phyloP scores from a whole-genome alignment of 2,329 filamentous ascomycete genomes.

The Plenodomus lindquistii region DNA sequence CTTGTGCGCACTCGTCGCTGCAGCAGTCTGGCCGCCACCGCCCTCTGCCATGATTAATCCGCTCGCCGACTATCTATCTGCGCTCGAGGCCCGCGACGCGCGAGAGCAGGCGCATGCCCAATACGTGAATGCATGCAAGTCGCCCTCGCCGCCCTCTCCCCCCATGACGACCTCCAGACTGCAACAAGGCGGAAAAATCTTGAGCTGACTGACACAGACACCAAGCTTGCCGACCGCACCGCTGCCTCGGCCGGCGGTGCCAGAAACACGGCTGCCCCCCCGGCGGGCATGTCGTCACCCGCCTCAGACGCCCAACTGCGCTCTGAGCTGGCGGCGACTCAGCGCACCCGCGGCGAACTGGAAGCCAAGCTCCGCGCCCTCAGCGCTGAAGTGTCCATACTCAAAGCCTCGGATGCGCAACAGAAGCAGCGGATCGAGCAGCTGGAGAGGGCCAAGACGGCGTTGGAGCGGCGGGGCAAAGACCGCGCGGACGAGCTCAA shows the following conservation, averaged over 20 bases:
- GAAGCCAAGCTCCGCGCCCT: slow-evolving; percentile 66
- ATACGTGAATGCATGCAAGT: slow-evolving; percentile 78
- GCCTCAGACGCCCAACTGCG: slow-evolving; percentile 39
- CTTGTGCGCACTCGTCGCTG: background rate
- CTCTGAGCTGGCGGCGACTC: slow-evolving; percentile 74
- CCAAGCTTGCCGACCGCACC: slow-evolving; percentile 52
- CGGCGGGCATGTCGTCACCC: slow-evolving; percentile 63
- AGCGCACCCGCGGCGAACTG: slow-evolving; percentile 72
- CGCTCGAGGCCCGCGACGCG: slow-evolving; percentile 72
- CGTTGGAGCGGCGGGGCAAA: slow-evolving; percentile 67
- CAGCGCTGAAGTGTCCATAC: slow-evolving; percentile 65
- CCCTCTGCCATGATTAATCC: slow-evolving; percentile 65
- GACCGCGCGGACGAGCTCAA: slow-evolving; percentile 85
- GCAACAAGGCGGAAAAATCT: background rate
- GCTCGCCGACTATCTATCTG: slow-evolving; percentile 78
- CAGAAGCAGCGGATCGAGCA: slow-evolving; percentile 65
- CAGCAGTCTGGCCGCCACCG: background rate
- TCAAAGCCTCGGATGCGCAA: slow-evolving; percentile 63
- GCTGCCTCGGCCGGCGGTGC: slow-evolving; percentile 37
- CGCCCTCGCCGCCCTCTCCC: too few species aligned
- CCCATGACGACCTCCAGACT: too few species aligned
- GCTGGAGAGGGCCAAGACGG: slow-evolving; percentile 65
- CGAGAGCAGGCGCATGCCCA: slow-evolving; percentile 67
- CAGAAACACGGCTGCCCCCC: slow-evolving; percentile 46
- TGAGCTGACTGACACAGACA: slow-evolving; percentile 35